Evolutionary conservation across 2,329 filamentous ascomycete genomes (phyloP), one percentile per base, ranked within the genome.

Genomic region (Apiospora arundinis): DNA sequence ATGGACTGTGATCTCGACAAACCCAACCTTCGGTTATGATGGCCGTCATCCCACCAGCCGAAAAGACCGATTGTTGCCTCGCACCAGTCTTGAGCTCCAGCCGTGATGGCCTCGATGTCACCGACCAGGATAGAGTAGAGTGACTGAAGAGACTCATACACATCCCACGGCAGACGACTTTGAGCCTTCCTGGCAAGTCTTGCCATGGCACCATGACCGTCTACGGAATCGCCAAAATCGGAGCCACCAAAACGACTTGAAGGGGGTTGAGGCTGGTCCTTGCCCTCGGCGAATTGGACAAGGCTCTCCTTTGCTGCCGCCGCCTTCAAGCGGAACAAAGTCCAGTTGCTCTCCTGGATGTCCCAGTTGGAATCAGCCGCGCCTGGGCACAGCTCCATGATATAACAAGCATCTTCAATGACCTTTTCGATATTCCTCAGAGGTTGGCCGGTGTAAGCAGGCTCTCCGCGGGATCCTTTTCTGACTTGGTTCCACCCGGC

Each of bases 11-110:
- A 83, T 46, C 84, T 76, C 28, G 78, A 77, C 40, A 76, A 72
- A 28, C 75, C 73, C 71, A 81, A 79, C 25, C 82, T 78, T 67
- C 78, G 82, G 75, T 83, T 85, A 72, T 81, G 82, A 68, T 81
- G 85, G n/a, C 89, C 89, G 73, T 96, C 94, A 78, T 97, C 92
- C 95, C 95, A 97, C 95, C 95, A 98, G 7, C 93, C 91, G 44
- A 95, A 91, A 68, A 98, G 84, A 1, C 92, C 93, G 72, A 98
- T 83, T 0, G 92, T 93, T 0, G 94, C 95, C 83, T 98, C 95
- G 69, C 95, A 91, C 95, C 95, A 98, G 81, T 98, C 95, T 77
- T 95, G 91, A 0, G 95, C 90, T 63, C 91, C 90, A 66, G 91
- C 89, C 73, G 97, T 85, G 69, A 98, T 93, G 25, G 94, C 91